Conservation (phyloP, 495 filamentous ascomycete genomes). For the Podospora tetraspora region DNA sequence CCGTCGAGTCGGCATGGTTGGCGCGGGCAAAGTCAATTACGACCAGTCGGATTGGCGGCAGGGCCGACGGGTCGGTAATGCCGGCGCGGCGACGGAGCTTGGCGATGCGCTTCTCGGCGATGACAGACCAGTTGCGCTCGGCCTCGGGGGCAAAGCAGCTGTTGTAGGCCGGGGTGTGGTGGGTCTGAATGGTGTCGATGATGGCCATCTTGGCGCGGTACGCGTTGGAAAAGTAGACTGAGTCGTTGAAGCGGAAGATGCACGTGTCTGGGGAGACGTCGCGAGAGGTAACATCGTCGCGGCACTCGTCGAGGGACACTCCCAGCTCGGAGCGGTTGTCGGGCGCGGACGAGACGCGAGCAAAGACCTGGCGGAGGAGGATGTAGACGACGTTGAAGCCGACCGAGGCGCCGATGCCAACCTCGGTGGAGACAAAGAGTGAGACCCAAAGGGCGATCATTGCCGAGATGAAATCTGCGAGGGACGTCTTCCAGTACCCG, state of each 20-base stretch:
- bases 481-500: constrained; percentile 43
- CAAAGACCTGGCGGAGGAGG: constrained; percentile 41
- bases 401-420: constrained; percentile 43
- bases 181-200: constrained; percentile 41
- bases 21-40: constrained; percentile 22
- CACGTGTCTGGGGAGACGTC: constrained; percentile 33
- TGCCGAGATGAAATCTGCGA: constrained; percentile 45
- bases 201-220: constrained; percentile 37
- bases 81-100: constrained; percentile 18
- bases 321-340: constrained; percentile 16
- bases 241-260: constrained; percentile 39
- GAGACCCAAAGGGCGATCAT: constrained; percentile 48
- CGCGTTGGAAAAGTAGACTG: constrained; percentile 47
- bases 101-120: constrained; percentile 27
- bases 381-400: constrained; percentile 44
- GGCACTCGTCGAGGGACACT: constrained; percentile 15
- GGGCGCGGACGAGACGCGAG: constrained; percentile 22
- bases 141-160: constrained; percentile 20
- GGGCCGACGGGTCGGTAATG: constrained; percentile 10
- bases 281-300: constrained; percentile 1
- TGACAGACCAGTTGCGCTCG: constrained; percentile 45
- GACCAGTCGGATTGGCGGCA: constrained; percentile 20
- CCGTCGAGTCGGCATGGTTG: constrained; percentile 25
- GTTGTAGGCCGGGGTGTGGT: constrained; percentile 30
- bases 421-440: constrained; percentile 45